Base-by-base conservation (phyloP, 2,329 filamentous ascomycete species). In the Ascochyta rabiei region DNA sequence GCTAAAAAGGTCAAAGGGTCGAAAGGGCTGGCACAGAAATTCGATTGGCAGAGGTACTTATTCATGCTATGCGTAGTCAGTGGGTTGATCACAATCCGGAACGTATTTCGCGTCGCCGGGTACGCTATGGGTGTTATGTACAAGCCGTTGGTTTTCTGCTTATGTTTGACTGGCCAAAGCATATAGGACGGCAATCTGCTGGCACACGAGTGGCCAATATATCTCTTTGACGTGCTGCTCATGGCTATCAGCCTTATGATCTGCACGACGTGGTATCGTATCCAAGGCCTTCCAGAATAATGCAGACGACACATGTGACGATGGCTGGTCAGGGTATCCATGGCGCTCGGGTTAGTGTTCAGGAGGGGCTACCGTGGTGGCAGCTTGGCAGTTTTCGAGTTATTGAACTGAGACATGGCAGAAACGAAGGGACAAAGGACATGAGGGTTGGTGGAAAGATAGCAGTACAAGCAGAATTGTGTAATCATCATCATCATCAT, bases 201-300 rank as follows among this genome's bases (percentile, higher is more conserved):
- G 52, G 73, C 62, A 2, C 75, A 78, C 18, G 81, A 83, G 60
- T 82, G 81, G 77, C 73, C 78, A 3, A 77, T 82, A 43, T 83
- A 80, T 65, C 75, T 79, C 3, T 77, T 83, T 16, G 81, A 83
- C 57, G 74, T 75, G 1, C 51, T 80, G 12, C 77, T 80, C 1
- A 81, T 81, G 80, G 42, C 51, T 12, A 18, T 60, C 13, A 52
- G 53, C 6, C 53, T 62, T 50, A 33, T 35, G 3, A 35, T 53
- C 7, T 63, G 50, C 31, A 19, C 13, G 18, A 31, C 19, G 7
- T 49, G 45, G 21, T 41, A 35, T 15, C 6, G 12, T 30, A 30
- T 15, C 12, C 10, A 30, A 30, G 6, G 12, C 28, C 28, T 30
- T 12, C 10, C 28, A 15, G 28, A 12, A 5, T 12, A 6, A 30